Conservation (phyloP, 2,329 filamentous ascomycete species). For the Cytospora leucostoma region DNA sequence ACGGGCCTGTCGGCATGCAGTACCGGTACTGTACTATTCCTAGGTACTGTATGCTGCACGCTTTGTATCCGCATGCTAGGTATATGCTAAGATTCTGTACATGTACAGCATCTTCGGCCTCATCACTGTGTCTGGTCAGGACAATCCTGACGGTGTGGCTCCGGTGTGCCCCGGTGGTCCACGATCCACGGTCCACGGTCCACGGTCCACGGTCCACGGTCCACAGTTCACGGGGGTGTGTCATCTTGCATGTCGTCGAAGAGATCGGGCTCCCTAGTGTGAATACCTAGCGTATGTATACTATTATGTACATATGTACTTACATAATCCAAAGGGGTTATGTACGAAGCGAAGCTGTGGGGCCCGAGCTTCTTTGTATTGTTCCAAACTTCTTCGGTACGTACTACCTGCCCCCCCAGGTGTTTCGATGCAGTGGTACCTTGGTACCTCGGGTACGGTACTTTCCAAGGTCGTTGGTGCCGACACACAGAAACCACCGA, state of each 20-base stretch:
- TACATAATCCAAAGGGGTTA: too few species aligned
- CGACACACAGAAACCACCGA: not conserved
- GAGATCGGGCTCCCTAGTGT: not conserved
- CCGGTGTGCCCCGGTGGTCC: too few species aligned
- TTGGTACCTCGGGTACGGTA: too few species aligned
- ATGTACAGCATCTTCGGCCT: not conserved
- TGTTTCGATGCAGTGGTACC: too few species aligned
- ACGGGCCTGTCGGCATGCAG: constrained; percentile 2
- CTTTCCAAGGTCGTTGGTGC: not conserved
- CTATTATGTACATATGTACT: too few species aligned
- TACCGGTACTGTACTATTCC: not conserved
- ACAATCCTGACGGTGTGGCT: too few species aligned
- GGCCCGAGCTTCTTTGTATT: too few species aligned
- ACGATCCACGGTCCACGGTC: not conserved
- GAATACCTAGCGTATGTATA: not conserved
- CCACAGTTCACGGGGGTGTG: not conserved
- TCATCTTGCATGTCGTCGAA: not conserved
- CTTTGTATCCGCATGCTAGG: not conserved
- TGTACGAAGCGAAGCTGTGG: too few species aligned
- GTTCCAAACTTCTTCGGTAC: too few species aligned
- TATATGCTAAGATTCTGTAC: not conserved
- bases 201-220: not conserved
- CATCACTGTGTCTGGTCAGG: too few species aligned
- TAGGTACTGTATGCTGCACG: not conserved
- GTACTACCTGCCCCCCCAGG: too few species aligned